Evolutionary conservation across 1,284 basidiomycete species (phyloP).

Genomic region (Ceratobasidium sp.): DNA sequence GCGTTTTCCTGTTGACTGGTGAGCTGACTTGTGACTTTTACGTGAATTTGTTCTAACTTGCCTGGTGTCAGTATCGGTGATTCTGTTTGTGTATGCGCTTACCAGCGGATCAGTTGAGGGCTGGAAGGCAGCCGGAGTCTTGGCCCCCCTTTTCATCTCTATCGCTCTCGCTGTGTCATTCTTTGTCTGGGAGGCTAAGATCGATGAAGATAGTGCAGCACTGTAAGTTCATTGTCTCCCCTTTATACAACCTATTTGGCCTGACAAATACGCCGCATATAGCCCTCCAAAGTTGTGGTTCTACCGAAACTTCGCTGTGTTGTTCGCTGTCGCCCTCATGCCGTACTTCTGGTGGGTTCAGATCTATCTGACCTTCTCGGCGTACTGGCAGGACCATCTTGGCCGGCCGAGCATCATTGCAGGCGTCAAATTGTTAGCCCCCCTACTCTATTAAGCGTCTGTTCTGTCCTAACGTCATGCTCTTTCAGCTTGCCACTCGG

Average conservation of each 20-base stretch:
- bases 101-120: conserved; percentile 49
- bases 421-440: conserved; percentile 32
- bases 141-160: conserved; percentile 50
- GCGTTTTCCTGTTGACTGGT: conserved; percentile 62
- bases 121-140: conserved; percentile 49
- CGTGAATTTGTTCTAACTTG: conserved; percentile 45
- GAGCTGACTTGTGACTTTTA: conserved; percentile 45
- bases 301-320: conserved; percentile 25
- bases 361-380: conserved; percentile 29
- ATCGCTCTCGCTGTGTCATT: conserved; percentile 48
- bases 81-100: conserved; percentile 51
- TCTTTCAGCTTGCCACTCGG: conserved; percentile 34
- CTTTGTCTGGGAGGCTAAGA: conserved; percentile 49
- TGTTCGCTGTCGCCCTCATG: conserved; percentile 55
- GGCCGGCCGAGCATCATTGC: conserved; percentile 39
- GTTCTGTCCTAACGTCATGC: background rate
- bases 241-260: conserved; percentile 5
- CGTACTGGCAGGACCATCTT: conserved; percentile 37
- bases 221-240: conserved; percentile 44
- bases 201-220: conserved; percentile 48
- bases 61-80: conserved; percentile 48
- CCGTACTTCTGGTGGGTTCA: conserved; percentile 59
- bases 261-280: conserved; percentile 47
- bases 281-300: conserved; percentile 45
- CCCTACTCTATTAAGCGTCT: background rate